phyloP scores from a whole-genome alignment of 2,329 filamentous ascomycete genomes.

The Trichoderma simmonsii region DNA sequence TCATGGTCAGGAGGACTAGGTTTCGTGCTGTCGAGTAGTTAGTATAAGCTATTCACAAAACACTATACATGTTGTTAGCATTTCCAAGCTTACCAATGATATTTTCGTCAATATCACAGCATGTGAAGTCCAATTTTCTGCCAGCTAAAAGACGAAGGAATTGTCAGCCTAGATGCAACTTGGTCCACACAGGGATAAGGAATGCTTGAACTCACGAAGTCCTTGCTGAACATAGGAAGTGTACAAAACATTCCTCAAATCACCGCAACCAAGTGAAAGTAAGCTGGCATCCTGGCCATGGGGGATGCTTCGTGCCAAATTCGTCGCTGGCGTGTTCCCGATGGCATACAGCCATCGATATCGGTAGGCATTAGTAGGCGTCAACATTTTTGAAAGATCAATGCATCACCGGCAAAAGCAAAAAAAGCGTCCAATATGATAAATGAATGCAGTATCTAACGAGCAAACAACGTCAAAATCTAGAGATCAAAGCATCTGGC shows the following conservation, averaged over 20 bases:
- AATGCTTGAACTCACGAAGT: slow-evolving; percentile 32
- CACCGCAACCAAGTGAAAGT: slow-evolving; percentile 55
- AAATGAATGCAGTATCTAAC: too few relatives aligned
- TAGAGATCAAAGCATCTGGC: background rate
- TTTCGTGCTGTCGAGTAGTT: slow-evolving; percentile 49
- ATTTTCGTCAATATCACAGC: slow-evolving; percentile 50
- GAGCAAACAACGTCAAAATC: background rate
- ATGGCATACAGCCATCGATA: slow-evolving; percentile 43
- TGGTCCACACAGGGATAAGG: background rate
- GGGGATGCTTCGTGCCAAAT: slow-evolving; percentile 46
- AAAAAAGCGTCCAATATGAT: background rate
- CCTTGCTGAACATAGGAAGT: slow-evolving; percentile 45
- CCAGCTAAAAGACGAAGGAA: slow-evolving; percentile 26
- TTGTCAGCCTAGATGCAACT: background rate
- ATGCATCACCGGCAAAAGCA: background rate
- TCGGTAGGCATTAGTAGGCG: slow-evolving; percentile 34
- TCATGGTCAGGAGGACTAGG: slow-evolving; percentile 48
- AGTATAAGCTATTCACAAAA: background rate
- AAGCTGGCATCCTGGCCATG: slow-evolving; percentile 48
- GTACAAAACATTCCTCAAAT: slow-evolving; percentile 55
- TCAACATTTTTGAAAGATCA: slow-evolving; percentile 32
- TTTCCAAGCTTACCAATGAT: slow-evolving; percentile 43
- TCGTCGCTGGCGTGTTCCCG: slow-evolving; percentile 54
- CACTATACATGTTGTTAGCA: background rate
- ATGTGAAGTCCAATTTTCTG: slow-evolving; percentile 53